phyloP scores from a whole-genome alignment of 352 stramenopile species.

The Albugo candida region DNA sequence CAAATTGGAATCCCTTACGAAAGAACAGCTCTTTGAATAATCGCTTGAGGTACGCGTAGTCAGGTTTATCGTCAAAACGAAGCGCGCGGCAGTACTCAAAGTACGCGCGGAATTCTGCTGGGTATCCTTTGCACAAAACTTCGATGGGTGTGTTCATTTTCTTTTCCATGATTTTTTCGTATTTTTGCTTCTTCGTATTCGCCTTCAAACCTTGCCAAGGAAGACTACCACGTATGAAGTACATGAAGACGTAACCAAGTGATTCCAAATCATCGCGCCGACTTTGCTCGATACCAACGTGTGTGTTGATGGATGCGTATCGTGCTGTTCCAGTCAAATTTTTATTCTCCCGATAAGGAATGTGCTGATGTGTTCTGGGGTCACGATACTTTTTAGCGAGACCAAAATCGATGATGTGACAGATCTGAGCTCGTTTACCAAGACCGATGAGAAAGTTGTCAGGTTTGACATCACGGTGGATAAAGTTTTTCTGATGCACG shows the following conservation, averaged over 20 bases:
- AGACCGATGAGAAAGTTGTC: constrained; percentile 83
- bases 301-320: constrained; percentile 98
- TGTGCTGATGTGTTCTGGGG: constrained; percentile 78
- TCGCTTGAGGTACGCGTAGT: constrained; percentile 83
- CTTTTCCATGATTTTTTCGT: constrained; percentile 98
- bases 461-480: constrained; percentile 80
- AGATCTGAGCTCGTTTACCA: constrained; percentile 70
- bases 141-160: constrained; percentile 92
- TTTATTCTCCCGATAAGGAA: constrained; percentile 82
- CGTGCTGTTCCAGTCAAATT: constrained; percentile 90
- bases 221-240: constrained; percentile 87
- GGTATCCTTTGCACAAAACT: constrained; percentile 86
- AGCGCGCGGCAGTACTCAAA: constrained; percentile 85
- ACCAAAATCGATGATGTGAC: constrained; percentile 80
- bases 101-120: constrained; percentile 93
- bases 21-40: constrained; percentile 99
- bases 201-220: constrained; percentile 97
- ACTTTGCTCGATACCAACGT: constrained; percentile 96
- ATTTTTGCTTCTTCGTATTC: constrained; percentile 89
- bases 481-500: constrained; percentile 80
- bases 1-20: constrained; percentile 96
- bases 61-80: constrained; percentile 76
- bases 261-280: constrained; percentile 95
- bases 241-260: constrained; percentile 90
- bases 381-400: constrained; percentile 82